Evolutionary conservation across 2,329 filamentous ascomycete species (phyloP).

Genomic region (Alternaria ethzedia): DNA sequence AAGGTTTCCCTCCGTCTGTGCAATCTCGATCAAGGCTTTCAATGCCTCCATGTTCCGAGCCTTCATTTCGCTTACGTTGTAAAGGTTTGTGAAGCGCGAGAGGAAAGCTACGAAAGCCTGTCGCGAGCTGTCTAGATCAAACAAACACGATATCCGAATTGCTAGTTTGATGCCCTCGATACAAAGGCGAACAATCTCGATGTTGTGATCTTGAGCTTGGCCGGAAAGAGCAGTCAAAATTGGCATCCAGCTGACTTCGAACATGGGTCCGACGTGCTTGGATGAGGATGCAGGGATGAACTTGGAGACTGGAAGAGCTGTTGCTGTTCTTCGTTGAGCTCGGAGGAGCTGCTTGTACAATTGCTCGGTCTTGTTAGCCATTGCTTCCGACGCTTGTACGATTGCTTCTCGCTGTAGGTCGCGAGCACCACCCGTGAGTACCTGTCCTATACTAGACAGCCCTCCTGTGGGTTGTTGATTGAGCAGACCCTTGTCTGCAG

Average conservation of each 20-base stretch:
- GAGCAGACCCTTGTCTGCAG: slow-evolving; percentile 74
- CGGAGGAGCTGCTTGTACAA: slow-evolving; percentile 93
- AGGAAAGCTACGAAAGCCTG: slow-evolving; percentile 94
- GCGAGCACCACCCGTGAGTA: slow-evolving; percentile 88
- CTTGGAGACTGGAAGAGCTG: slow-evolving; percentile 68
- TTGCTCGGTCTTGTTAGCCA: slow-evolving; percentile 79
- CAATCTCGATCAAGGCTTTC: slow-evolving; percentile 88
- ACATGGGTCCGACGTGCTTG: slow-evolving; percentile 97
- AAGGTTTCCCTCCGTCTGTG: slow-evolving; percentile 88
- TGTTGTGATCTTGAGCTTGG: slow-evolving; percentile 91
- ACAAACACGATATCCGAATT: slow-evolving; percentile 89
- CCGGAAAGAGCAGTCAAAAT: slow-evolving; percentile 94
- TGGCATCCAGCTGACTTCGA: slow-evolving; percentile 99
- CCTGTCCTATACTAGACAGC: slow-evolving; percentile 83
- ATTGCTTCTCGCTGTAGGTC: slow-evolving; percentile 93
- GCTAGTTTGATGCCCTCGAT: slow-evolving; percentile 95
- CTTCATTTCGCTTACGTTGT: slow-evolving; percentile 93
- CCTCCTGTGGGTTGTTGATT: slow-evolving; percentile 66
- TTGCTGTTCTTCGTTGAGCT: slow-evolving; percentile 81
- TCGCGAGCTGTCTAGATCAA: slow-evolving; percentile 89
- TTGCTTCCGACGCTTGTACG: slow-evolving; percentile 93
- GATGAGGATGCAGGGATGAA: slow-evolving; percentile 94
- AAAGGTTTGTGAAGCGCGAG: slow-evolving; percentile 92
- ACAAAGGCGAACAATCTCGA: slow-evolving; percentile 89
- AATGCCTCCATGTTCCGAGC: slow-evolving; percentile 96